Conservation (phyloP, 345 rosid genomes). For the Melastoma malabathricum region DNA sequence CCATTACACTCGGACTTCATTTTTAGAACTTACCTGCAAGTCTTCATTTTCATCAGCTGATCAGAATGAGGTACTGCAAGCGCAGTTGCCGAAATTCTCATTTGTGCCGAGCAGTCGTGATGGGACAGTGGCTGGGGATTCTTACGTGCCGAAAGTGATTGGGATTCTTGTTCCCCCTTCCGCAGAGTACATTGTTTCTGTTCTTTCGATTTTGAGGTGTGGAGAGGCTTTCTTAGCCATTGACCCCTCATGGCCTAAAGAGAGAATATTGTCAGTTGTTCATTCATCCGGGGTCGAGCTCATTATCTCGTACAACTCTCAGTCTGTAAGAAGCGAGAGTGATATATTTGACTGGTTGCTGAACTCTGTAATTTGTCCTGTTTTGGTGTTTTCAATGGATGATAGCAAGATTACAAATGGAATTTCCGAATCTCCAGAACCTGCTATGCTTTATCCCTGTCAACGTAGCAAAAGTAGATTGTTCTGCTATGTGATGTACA, state of each 20-base stretch:
- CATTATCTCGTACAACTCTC: constrained; percentile 33
- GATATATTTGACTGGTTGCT: constrained; percentile 36
- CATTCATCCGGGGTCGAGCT: constrained; percentile 37
- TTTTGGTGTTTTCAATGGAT: constrained; percentile 39
- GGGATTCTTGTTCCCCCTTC: constrained; percentile 72
- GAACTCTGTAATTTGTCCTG: constrained; percentile 21
- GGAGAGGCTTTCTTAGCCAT: constrained; percentile 86
- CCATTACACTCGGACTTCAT: too few species aligned
- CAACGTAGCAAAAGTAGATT: constrained; percentile 23
- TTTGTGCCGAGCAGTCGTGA: constrained; percentile 4
- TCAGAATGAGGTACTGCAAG: too few species aligned
- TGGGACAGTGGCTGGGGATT: constrained; percentile 11
- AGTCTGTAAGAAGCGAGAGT: constrained; percentile 26
- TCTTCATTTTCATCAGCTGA: too few species aligned
- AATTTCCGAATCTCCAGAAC: constrained; percentile 3
- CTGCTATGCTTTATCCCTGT: constrained; percentile 44
- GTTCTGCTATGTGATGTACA: constrained; percentile 79
- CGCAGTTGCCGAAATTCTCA: not conserved
- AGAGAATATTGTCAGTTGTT: constrained; percentile 46
- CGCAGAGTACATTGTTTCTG: constrained; percentile 60
- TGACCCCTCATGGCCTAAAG: constrained; percentile 81
- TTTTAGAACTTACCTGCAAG: too few species aligned
- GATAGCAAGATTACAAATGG: constrained; percentile 10
- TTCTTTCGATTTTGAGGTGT: constrained; percentile 63
- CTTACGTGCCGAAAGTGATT: constrained; percentile 40